Base-by-base conservation (phyloP, 352 stramenopile species). In the Phytophthora boehmeriae region DNA sequence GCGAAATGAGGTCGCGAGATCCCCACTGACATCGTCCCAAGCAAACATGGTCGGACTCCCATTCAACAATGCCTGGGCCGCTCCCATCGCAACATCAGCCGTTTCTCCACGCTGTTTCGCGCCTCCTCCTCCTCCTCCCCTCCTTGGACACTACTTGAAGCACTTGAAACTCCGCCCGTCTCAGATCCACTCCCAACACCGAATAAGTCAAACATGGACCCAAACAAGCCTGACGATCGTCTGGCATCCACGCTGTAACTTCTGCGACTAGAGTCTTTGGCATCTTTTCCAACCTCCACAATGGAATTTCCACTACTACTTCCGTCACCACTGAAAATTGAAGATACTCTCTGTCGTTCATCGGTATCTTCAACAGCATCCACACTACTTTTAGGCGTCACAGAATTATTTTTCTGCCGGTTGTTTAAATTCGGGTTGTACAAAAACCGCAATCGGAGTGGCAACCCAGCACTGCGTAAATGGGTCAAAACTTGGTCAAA, bases 201-300 rank as follows among this genome's bases (percentile, higher is more conserved):
- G 71, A 94, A 92, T 20, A 90, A 67, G 57, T 94, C 75, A 54
- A 94, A 85, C 23, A 94, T 75, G 1, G 75, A 77, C 8, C 73
- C 74, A 47, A 92, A 84, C 17, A 90, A 70, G 34, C 78, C 66
- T 27, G 75, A 68, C 1, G 75, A 77, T 10, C 74, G 76, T 2
- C 53, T 36, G 8, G 71, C 65, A 50, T 92, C 79, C 25, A 89
- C 74, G 36, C 69, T 89, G 54, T 85, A 85, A 51, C 78, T 84
- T 8, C 80, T 65, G 22, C 78, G 59, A 28, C 54, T 54, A 2
- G 54, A 11, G 28, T 58, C 44, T 19, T 27, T 35, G 3, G 38
- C 28, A 32, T 22, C 19, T 16, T 57, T 66, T 27, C 41, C 27
- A 13, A 38, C 23, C 23, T n/a, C 22, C 25, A 44, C 10, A 9